These are phyloP conservation scores for Neurospora sp. DNA, from an alignment of 495 filamentous ascomycete genomes.

Conservation along the genomic window DNA sequence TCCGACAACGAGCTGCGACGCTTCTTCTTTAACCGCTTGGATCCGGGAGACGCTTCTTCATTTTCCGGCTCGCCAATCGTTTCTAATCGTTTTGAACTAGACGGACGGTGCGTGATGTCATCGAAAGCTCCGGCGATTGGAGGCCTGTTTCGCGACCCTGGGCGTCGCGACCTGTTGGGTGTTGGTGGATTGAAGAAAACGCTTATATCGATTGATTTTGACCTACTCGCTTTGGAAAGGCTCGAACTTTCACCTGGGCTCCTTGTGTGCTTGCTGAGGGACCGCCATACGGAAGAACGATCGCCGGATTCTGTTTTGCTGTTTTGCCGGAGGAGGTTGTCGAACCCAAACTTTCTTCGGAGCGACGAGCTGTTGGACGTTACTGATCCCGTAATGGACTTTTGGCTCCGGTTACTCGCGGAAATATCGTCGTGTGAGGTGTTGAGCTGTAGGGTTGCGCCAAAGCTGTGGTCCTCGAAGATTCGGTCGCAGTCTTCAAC, in stretches of 20 bases:
- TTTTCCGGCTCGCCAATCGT: constrained; percentile 42
- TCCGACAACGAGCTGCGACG: constrained; percentile 89
- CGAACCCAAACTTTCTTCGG: constrained; percentile 70
- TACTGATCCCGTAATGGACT: constrained; percentile 40
- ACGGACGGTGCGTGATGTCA: constrained; percentile 32
- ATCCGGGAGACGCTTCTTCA: constrained; percentile 18
- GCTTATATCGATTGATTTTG: constrained; percentile 74
- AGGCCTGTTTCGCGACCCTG: constrained; percentile 56
- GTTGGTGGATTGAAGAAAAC: constrained; percentile 25
- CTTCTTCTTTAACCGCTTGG: constrained; percentile 55
- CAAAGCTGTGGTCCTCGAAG: constrained; percentile 60
- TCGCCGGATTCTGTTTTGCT: constrained; percentile 53
- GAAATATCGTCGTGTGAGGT: constrained; percentile 38
- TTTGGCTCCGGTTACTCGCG: constrained; percentile 31
- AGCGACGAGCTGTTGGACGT: constrained; percentile 70
- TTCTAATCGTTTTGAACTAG: constrained; percentile 36
- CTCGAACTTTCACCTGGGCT: constrained; percentile 44
- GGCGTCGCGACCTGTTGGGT: constrained; percentile 44
- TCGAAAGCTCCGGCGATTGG: constrained; percentile 54
- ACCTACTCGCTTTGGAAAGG: constrained; percentile 55
- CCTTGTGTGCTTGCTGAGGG: constrained; percentile 71
- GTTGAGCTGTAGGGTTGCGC: constrained; percentile 21
- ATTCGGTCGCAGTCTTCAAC: constrained; percentile 87
- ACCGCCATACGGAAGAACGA: constrained; percentile 72
- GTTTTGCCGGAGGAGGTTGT: constrained; percentile 63